phyloP scores from a whole-genome alignment of 1,284 basidiomycete genomes.

The Trichosporon inkin region DNA sequence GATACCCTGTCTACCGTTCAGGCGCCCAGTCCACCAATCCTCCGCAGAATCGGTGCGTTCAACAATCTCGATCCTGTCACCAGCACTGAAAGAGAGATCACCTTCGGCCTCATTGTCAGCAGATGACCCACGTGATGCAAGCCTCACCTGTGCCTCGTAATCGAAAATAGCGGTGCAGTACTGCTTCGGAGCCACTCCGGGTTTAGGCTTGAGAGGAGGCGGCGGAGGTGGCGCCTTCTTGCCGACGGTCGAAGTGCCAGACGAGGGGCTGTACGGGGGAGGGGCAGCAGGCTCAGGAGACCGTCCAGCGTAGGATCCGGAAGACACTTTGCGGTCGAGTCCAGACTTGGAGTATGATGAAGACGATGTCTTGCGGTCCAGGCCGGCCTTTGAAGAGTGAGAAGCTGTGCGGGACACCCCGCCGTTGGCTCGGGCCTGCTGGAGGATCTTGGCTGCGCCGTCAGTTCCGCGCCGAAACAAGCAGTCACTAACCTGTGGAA shows the following conservation, averaged over 20 bases:
- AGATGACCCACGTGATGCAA: not conserved
- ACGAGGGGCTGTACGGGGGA: conserved; percentile 43
- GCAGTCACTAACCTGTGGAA: conserved; percentile 64
- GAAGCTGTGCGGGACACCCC: conserved; percentile 45
- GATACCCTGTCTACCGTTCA: conserved; percentile 81
- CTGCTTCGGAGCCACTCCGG: conserved; percentile 57
- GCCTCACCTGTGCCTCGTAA: conserved; percentile 71
- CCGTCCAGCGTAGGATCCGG: conserved; percentile 46
- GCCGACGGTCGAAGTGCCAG: conserved; percentile 29
- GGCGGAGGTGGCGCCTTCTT: conserved; percentile 86
- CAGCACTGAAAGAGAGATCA: conserved; percentile 83
- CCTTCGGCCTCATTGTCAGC: conserved; percentile 67
- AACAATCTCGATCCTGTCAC: conserved; percentile 91
- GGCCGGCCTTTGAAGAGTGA: conserved; percentile 43
- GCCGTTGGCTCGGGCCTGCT: conserved; percentile 14
- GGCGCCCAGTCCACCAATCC: conserved; percentile 96
- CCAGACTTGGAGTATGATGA: conserved; percentile 20
- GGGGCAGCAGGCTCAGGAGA: conserved; percentile 34
- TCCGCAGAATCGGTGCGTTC: conserved; percentile 78
- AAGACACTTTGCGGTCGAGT: conserved; percentile 48
- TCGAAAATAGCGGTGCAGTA: conserved; percentile 95
- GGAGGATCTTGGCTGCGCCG: conserved; percentile 28
- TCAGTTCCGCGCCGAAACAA: not conserved
- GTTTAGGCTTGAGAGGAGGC: conserved; percentile 72
- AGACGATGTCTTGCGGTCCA: conserved; percentile 46